Base-by-base conservation (phyloP, 805 yeast genomes). In the Cyberlindnera sargentensis region DNA sequence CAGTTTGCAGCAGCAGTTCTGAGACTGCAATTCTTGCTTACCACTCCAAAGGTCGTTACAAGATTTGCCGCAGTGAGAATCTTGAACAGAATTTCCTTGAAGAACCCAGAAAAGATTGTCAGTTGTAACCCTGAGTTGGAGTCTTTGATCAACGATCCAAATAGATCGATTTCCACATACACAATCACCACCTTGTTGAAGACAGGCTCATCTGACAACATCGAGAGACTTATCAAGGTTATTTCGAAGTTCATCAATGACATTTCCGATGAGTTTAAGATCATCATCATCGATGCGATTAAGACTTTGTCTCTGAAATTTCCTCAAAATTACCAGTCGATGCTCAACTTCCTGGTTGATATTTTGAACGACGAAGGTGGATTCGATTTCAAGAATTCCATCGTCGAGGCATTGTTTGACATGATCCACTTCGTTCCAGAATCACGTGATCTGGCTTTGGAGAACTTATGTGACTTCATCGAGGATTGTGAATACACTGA, bases 401-500 rank as follows among this genome's bases (percentile, higher is more conserved):
- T 91, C 52, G 85, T 93, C 35, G 97, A 90, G 62, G 95, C 98
- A 2, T 75, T 93, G 51, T 87, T 90, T 53, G 98, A 91, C 63
- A 75, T 93, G 64, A 86, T 93, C 55, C 82, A 84, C 53, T 88
- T 83, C 59, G 81, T 88, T 47, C 95, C 96, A 23, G 80, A 73
- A 50, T 87, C 95, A 10, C 78, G 86, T 57, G 93, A 85, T 54
- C 65, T 76, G 39, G 95, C 96, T 24, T 71, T 93, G 58, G 88
- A 85, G 67, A 83, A 83, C 63, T 73, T 93, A 56, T 89, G 98
- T 73, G 99, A 93, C 65, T 90, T 89, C 61, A 93, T 93, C 57
- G 99, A 93, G 67, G 99, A 93, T 71, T 93, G 98, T 69, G 99
- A 93, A 68, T 91, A 75, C 68, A 85, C 96, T 29, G 96, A 89